Evolutionary conservation across 768 basidiomycete species (phyloP).

Genomic region (Rhizopogon vinicolor): DNA sequence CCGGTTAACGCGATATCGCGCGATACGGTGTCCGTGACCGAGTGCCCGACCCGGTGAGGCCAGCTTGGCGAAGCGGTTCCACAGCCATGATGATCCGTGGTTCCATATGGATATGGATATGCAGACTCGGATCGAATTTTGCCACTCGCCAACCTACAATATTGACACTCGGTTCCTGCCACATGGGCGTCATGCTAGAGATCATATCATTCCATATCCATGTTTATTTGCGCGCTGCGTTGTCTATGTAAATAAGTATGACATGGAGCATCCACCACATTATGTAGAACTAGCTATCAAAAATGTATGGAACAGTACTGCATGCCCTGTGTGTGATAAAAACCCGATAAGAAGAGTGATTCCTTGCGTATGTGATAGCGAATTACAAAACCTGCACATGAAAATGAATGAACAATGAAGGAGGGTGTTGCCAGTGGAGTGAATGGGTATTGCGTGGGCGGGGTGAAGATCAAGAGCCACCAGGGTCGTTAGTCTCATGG

Average conservation of each 20-base stretch:
- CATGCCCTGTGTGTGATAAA: slow-evolving; percentile 6
- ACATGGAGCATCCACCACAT: slow-evolving; percentile 6
- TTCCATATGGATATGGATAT: too few relatives aligned
- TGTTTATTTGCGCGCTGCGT: slow-evolving; percentile 8
- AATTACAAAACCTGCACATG: not conserved
- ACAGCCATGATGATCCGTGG: too few relatives aligned
- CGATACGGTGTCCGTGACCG: not conserved
- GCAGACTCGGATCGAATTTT: not conserved
- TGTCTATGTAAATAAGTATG: slow-evolving; percentile 2
- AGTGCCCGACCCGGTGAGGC: not conserved
- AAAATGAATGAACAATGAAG: slow-evolving; percentile 5
- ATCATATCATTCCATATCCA: not conserved
- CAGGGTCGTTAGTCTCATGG: slow-evolving; percentile 40
- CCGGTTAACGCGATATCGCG: too few relatives aligned
- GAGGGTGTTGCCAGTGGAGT: slow-evolving; percentile 12
- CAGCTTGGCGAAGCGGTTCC: not conserved
- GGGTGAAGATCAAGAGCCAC: slow-evolving; percentile 31
- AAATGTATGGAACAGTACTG: slow-evolving; percentile 1
- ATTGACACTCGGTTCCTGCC: not conserved
- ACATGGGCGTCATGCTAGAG: too few relatives aligned
- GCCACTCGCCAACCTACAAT: too few relatives aligned
- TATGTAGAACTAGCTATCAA: slow-evolving; percentile 9
- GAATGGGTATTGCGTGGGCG: slow-evolving; percentile 14
- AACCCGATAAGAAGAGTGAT: slow-evolving; percentile 14
- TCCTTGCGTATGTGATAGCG: not conserved